phyloP scores from a whole-genome alignment of 257 asterid species.

The Capsicum chinense region DNA sequence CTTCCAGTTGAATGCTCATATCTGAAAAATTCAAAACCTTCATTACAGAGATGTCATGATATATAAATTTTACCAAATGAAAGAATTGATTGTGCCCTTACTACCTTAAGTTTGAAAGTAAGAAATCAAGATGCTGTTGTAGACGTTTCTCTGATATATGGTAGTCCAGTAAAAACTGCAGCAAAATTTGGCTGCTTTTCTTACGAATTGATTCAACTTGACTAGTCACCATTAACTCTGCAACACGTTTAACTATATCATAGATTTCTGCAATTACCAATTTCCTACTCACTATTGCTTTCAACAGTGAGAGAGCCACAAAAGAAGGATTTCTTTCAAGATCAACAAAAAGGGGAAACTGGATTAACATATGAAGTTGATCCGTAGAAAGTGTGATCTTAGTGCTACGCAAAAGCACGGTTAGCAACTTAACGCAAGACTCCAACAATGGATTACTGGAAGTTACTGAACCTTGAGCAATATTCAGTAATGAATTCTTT shows the following conservation, averaged over 20 bases:
- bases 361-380: slow-evolving; percentile 80
- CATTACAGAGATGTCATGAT: slow-evolving; percentile 24
- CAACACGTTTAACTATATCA: slow-evolving; percentile 71
- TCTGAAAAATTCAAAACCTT: slow-evolving; percentile 45
- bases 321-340: slow-evolving; percentile 75
- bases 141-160: slow-evolving; percentile 69
- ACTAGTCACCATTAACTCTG: slow-evolving; percentile 81
- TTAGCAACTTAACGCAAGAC: slow-evolving; percentile 77
- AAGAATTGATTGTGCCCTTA: slow-evolving; percentile 6
- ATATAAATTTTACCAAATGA: neutral
- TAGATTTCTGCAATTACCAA: slow-evolving; percentile 83
- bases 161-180: slow-evolving; percentile 81
- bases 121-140: slow-evolving; percentile 77
- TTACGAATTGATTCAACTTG: slow-evolving; percentile 83
- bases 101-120: slow-evolving; percentile 72
- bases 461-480: slow-evolving; percentile 73
- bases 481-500: slow-evolving; percentile 70
- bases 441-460: slow-evolving; percentile 71
- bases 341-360: slow-evolving; percentile 86
- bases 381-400: slow-evolving; percentile 73
- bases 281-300: slow-evolving; percentile 75
- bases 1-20: slow-evolving; percentile 89
- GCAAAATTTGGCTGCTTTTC: slow-evolving; percentile 79
- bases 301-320: slow-evolving; percentile 79
- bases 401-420: slow-evolving; percentile 66